Evolutionary conservation across 2,329 filamentous ascomycete genomes (phyloP), one percentile per base, ranked within the genome.

Genomic region (Ceratocystis lukuohia): DNA sequence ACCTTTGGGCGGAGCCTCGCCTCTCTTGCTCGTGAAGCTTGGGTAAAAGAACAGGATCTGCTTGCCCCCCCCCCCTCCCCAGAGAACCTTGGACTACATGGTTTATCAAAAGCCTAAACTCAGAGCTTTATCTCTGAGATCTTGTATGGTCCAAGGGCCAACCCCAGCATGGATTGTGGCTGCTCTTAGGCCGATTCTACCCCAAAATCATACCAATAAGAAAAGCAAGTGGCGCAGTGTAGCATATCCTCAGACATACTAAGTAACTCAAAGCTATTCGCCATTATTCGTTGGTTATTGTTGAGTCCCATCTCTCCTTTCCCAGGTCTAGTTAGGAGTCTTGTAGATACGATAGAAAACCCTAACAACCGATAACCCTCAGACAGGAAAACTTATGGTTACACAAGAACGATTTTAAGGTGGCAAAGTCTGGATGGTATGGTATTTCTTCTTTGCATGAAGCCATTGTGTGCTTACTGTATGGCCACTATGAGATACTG

Each of bases 151-250:
- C 50, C 8, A 25, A 15, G 50, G n/a, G 7, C 17, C 46, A 20
- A 30, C 50, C 20, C 22, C 15, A 30, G 22, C 53, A 57, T 30
- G 53, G 10, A 17, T 57, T n/a, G 20, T 28, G 28, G 53, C 53
- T 17, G 28, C 53, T 30, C 25, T 17, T 28, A 5, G 53, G 12
- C 3, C 10, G 22, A 28, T 57, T 30, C 53, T 4, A 28, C 25
- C 37, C 53, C 53, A 57, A 17, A 30, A 5, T 15, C 10, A 57
- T 4, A 17, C 22, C 22, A 33, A 57, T 30, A 30, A 15, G 28
- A 57, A 57, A 57, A 57, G 6, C 4, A 57, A 37, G 56, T n/a
- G 56, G 56, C 28, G 56, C 56, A 59, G 56, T 59, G 46, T 37
- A 53, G 10, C 56, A 37, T 4, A 33, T 37, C 10, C 5, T 17